Conservation (phyloP, 1,139 yeast genomes). For the Pichia cactophila region DNA sequence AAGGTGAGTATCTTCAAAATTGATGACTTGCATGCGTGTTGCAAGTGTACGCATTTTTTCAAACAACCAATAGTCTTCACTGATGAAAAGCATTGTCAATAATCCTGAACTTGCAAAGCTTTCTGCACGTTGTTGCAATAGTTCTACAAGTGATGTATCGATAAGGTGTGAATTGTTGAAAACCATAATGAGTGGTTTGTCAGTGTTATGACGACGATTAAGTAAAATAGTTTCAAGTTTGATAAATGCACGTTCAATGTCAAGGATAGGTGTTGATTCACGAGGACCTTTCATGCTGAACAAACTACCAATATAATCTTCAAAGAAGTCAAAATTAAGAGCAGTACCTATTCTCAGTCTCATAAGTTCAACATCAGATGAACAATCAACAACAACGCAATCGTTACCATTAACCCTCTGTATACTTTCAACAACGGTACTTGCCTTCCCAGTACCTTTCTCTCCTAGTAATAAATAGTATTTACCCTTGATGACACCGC, state of each 20-base stretch:
- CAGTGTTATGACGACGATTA: conserved; percentile 32
- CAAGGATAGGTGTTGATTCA: conserved; percentile 75
- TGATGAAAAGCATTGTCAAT: conserved; percentile 67
- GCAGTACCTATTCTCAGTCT: conserved; percentile 73
- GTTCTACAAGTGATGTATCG: conserved; percentile 66
- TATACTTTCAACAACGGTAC: conserved; percentile 64
- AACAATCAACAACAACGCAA: conserved; percentile 74
- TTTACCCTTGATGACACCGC: conserved; percentile 57
- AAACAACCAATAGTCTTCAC: conserved; percentile 85
- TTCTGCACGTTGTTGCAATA: conserved; percentile 80
- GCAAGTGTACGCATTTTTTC: conserved; percentile 68
- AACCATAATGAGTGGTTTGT: conserved; percentile 57
- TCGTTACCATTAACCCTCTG: conserved; percentile 55
- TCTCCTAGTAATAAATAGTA: conserved; percentile 74
- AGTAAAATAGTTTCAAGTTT: conserved; percentile 71
- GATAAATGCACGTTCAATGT: conserved; percentile 75
- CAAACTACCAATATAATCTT: conserved; percentile 75
- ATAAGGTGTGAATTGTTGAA: conserved; percentile 73
- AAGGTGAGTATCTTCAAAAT: conserved; percentile 60
- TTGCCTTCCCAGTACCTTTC: conserved; percentile 82
- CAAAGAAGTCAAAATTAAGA: conserved; percentile 63
- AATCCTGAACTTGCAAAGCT: conserved; percentile 68
- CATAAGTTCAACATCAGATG: conserved; percentile 79
- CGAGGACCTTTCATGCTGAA: conserved; percentile 82
- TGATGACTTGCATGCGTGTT: conserved; percentile 65